A percentile compares a stretch with the other conserved stretches of the same genome.
Evolutionary conservation across 768 basidiomycete genomes (phyloP).

Genomic region (Myochromella boudieri): DNA sequence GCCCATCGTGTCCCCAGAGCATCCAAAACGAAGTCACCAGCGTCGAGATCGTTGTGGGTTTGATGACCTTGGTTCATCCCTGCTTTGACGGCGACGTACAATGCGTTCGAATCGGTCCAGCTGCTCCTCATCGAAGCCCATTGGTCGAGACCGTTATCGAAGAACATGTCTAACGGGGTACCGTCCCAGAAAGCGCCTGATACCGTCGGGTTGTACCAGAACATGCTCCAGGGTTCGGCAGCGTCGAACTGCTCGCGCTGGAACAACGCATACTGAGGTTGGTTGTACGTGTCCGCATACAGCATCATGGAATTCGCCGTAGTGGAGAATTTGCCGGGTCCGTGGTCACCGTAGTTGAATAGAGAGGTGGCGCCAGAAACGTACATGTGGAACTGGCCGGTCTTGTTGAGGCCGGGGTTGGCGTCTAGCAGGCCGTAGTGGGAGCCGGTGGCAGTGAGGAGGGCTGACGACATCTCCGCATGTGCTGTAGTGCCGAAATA

Average conservation of each 20-base stretch:
- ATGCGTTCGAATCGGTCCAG: conserved; percentile 85
- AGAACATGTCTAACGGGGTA: conserved; percentile 78
- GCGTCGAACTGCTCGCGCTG: conserved; percentile 89
- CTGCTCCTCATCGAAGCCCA: conserved; percentile 92
- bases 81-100: conserved; percentile 89
- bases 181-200: conserved; percentile 92
- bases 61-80: conserved; percentile 81
- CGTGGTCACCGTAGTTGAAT: conserved; percentile 83
- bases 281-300: conserved; percentile 67
- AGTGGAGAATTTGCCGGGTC: conserved; percentile 92
- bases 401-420: conserved; percentile 72
- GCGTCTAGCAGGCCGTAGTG: conserved; percentile 67
- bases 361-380: conserved; percentile 80
- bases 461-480: conserved; percentile 84
- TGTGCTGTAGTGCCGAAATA: conserved; percentile 91
- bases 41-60: conserved; percentile 93
- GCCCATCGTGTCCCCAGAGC: conserved; percentile 93
- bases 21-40: conserved; percentile 94
- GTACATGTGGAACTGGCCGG: conserved; percentile 90
- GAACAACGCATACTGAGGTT: conserved; percentile 78
- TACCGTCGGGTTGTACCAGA: conserved; percentile 88
- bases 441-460: conserved; percentile 84
- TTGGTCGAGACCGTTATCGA: conserved; percentile 66
- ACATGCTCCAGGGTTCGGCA: conserved; percentile 83
- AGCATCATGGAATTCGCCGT: conserved; percentile 89